Evolutionary conservation across 1,284 basidiomycete genomes (phyloP).

Genomic region (Peniophora sp.): DNA sequence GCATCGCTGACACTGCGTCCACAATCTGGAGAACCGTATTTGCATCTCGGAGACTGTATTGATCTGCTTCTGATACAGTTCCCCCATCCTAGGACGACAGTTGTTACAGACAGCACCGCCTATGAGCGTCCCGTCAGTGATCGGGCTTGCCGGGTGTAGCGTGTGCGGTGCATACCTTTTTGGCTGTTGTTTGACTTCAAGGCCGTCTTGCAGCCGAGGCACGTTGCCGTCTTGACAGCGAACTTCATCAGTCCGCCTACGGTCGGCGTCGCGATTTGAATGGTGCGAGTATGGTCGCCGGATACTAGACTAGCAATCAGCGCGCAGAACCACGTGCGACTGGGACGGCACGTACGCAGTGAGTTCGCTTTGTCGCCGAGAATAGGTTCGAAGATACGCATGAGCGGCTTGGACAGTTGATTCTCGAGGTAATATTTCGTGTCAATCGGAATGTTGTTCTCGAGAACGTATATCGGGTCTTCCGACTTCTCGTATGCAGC

Average conservation of each 20-base stretch:
- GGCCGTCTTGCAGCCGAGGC: conserved; percentile 88
- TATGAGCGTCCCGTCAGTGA: conserved; percentile 22
- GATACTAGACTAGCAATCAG: conserved; percentile 61
- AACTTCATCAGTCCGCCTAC: conserved; percentile 96
- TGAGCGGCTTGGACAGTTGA: conserved; percentile 88
- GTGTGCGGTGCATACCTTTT: conserved; percentile 43
- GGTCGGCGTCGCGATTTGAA: conserved; percentile 91
- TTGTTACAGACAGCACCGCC: conserved; percentile 92
- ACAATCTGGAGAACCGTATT: conserved; percentile 85
- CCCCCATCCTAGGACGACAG: conserved; percentile 76
- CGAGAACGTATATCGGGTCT: conserved; percentile 90
- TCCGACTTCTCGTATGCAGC: conserved; percentile 98
- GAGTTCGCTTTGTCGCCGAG: conserved; percentile 84
- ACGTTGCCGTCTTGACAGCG: conserved; percentile 88
- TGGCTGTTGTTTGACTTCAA: conserved; percentile 64
- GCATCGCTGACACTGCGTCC: conserved; percentile 96
- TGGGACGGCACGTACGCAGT: conserved; percentile 52
- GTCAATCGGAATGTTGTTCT: conserved; percentile 95
- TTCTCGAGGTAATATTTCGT: conserved; percentile 97
- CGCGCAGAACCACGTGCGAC: too few species aligned
- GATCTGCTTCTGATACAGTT: conserved; percentile 88
- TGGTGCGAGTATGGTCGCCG: conserved; percentile 89
- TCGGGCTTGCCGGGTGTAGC: neutral
- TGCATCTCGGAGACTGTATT: conserved; percentile 56
- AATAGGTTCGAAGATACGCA: conserved; percentile 98